Evolutionary conservation across 768 basidiomycete genomes (phyloP), one percentile per base, ranked within the genome.

Genomic region (Fomitopsis pulvina): DNA sequence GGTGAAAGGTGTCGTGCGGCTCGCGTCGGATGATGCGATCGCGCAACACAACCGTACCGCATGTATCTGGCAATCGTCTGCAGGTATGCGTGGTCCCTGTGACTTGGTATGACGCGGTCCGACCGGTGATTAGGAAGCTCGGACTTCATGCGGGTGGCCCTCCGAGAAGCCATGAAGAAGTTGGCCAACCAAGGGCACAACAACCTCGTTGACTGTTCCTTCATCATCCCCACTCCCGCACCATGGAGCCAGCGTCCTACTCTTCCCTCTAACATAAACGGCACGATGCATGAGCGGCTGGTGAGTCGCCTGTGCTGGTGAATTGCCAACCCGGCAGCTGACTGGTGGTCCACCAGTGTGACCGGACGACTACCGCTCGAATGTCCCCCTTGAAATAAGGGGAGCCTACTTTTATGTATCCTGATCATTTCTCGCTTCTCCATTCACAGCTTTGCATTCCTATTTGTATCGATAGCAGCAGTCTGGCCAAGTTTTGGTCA

Each of bases 41-140:
- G 57, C 55, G 26, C 60, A 52, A 6, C 55, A 55, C 34, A 20
- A 48, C 14, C 25, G 29, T 29, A 48, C 52, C 27, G 54, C 57
- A 25, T 53, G 59, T 47, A 20, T 27, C 2, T 58, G 56, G 59
- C 54, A 52, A 30, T 50, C 45, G 12, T 59, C 53, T 47, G 50
- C 54, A 26, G 47, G 54, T 50, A 26, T 29, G 51, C 10, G 9
- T 27, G 40, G 4, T 39, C 12, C 5, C 30, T 34, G 18, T 29
- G 18, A 20, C 27, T 16, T 29, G 24, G 41, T 41, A 18, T 18
- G 5, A n/a, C 14, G 3, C 6, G 20, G 22, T 3, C 21, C 14
- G 18, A 43, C 18, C 9, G 9, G 43, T 12, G 18, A 11, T 4
- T 27, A 45, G 27, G 11, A 16, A 29, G 12, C 21, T 21, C 28